A percentile compares a stretch with the other conserved stretches of the same genome.
Conservation (phyloP, 169 alveolate genomes). For the Plasmodium gonderi region DNA sequence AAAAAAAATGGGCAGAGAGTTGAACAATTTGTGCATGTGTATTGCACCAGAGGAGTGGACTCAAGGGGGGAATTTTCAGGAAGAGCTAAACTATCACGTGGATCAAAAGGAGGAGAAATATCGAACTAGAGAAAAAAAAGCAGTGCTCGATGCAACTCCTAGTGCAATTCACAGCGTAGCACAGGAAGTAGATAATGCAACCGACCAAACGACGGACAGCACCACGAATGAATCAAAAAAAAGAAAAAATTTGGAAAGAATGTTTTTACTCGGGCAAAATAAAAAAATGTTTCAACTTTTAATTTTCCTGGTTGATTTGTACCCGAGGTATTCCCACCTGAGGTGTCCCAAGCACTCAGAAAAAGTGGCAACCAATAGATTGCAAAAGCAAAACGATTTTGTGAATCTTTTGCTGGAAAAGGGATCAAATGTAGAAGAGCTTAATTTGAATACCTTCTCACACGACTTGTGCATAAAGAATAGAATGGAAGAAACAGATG, state of each 20-base stretch:
- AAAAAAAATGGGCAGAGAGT: background rate
- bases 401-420: background rate
- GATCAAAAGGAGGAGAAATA: no score
- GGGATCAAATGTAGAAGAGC: background rate
- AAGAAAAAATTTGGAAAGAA: background rate
- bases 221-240: background rate
- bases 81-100: no score
- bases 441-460: background rate
- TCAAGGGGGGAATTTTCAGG: background rate
- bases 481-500: background rate
- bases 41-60: background rate
- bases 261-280: slow-evolving; percentile 7
- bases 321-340: background rate
- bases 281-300: slow-evolving; percentile 23
- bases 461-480: background rate
- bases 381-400: background rate
- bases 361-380: background rate
- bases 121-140: no score
- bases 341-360: no score
- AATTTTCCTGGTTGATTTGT: background rate
- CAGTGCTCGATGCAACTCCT: no score
- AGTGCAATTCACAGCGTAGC: no score
- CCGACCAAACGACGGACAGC: background rate
- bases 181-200: background rate
- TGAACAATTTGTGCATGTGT: background rate